Evolutionary conservation across 768 basidiomycete species (phyloP).

Genomic region (Terana coerulea): DNA sequence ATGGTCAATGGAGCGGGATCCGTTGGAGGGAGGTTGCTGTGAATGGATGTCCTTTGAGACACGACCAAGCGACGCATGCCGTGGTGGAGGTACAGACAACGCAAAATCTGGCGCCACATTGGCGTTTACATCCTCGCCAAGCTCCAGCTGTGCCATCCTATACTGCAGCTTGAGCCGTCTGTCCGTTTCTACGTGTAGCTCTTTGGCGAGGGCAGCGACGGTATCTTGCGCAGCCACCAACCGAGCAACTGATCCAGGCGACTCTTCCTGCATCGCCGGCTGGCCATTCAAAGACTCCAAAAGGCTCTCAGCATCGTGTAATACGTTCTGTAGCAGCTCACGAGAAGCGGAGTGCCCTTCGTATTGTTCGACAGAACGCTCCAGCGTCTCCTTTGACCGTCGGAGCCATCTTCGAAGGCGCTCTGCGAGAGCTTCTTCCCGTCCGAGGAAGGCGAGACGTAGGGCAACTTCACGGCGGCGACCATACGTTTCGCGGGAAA

Average conservation of each 20-base stretch:
- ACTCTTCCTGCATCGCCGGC: slow-evolving; percentile 23
- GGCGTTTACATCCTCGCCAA: background rate
- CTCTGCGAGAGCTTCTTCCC: slow-evolving; percentile 62
- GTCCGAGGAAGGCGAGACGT: slow-evolving; percentile 53
- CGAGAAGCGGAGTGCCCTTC: slow-evolving; percentile 13
- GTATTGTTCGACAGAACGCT: slow-evolving; percentile 9
- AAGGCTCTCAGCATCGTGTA: slow-evolving; percentile 34
- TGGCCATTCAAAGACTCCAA: slow-evolving; percentile 33
- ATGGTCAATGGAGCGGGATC: background rate
- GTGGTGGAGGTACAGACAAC: background rate
- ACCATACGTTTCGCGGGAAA: slow-evolving; percentile 68
- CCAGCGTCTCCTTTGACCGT: slow-evolving; percentile 41
- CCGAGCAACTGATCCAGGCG: slow-evolving; percentile 50
- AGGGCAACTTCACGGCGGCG: slow-evolving; percentile 67
- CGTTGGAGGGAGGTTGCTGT: background rate
- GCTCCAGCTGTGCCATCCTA: background rate
- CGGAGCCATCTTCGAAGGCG: slow-evolving; percentile 54
- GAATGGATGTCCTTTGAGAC: background rate
- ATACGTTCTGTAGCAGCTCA: slow-evolving; percentile 27
- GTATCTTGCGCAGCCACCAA: slow-evolving; percentile 46
- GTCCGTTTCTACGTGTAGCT: slow-evolving; percentile 53
- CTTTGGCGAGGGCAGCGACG: slow-evolving; percentile 48
- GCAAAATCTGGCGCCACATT: background rate
- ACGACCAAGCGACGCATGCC: background rate
- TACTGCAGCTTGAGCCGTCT: background rate